phyloP scores from a whole-genome alignment of 2,329 filamentous ascomycete genomes.

The Alternaria solani region DNA sequence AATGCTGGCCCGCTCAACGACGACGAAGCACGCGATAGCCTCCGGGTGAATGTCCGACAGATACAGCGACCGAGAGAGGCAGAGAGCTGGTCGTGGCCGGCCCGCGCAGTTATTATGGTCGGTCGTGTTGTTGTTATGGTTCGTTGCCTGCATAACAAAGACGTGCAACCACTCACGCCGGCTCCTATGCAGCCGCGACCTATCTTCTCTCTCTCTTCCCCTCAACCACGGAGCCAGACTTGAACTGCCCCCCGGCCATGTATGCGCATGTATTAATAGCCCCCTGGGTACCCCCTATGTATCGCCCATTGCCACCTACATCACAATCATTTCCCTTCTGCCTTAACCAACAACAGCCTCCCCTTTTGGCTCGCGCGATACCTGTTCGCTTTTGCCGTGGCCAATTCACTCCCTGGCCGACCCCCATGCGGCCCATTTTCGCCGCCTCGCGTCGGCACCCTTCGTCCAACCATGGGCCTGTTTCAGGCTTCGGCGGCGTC shows the following conservation, averaged over 20 bases:
- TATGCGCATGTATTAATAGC: constrained; percentile 18
- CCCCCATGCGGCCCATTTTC: constrained; percentile 9
- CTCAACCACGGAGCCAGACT: constrained; percentile 2
- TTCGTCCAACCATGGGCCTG: constrained; percentile 27
- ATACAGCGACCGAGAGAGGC: too few relatives aligned
- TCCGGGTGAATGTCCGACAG: background rate
- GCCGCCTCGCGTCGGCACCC: constrained; percentile 19
- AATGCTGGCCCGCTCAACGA: constrained; percentile 15
- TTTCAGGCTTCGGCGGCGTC: constrained; percentile 19
- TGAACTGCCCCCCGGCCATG: constrained; percentile 6
- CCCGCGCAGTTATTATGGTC: background rate
- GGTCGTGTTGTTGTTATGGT: constrained; percentile 2
- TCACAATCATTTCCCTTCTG: constrained; percentile 7
- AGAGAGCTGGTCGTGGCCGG: background rate
- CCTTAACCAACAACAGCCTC: constrained; percentile 5
- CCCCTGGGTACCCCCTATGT: background rate
- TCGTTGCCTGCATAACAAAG: constrained; percentile 12
- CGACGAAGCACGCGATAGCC: background rate
- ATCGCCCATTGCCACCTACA: constrained; percentile 11
- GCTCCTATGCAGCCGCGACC: background rate
- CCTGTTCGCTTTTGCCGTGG: constrained; percentile 15
- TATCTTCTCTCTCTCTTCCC: background rate
- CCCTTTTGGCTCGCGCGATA: constrained; percentile 19
- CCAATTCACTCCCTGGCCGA: constrained; percentile 21
- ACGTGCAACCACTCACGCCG: constrained; percentile 4